A percentile compares a stretch with the other conserved stretches of the same genome.
Conservation (phyloP, 176 grass and related monocot genomes). For the Oryza longistaminata region DNA sequence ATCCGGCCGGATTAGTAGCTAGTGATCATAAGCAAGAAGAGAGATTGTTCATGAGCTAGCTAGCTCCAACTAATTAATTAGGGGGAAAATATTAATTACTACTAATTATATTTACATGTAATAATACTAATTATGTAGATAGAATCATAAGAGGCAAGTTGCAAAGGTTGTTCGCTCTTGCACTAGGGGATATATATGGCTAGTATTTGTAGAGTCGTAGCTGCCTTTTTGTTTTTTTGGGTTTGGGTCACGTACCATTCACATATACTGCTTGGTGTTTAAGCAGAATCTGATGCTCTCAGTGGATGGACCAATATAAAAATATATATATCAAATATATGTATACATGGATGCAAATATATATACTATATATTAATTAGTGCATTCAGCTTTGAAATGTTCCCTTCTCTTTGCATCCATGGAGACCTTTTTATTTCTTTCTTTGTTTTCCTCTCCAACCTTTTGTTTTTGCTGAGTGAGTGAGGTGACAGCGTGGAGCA, state of each 20-base stretch:
- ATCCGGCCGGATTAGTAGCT: neutral
- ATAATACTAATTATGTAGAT: constrained; percentile 7
- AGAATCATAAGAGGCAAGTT: constrained; percentile 29
- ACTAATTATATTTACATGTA: neutral
- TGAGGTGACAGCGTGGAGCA: neutral
- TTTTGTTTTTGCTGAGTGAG: neutral
- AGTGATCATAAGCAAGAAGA: neutral
- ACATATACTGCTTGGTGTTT: constrained; percentile 67
- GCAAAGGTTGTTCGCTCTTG: constrained; percentile 47
- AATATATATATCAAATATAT: neutral
- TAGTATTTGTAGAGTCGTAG: neutral
- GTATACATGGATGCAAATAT: constrained; percentile 31
- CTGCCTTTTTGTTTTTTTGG: constrained; percentile 20
- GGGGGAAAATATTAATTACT: neutral
- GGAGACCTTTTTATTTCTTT: constrained; percentile 10
- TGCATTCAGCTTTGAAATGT: constrained; percentile 39
- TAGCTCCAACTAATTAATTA: constrained; percentile 12
- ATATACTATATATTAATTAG: neutral
- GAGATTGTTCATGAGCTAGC: neutral
- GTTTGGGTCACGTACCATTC: constrained; percentile 35
- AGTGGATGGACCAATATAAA: constrained; percentile 48
- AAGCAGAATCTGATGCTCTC: constrained; percentile 96
- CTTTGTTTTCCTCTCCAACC: constrained; percentile 9
- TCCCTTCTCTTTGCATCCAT: constrained; percentile 49
- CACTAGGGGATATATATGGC: constrained; percentile 12